Evolutionary conservation across 2,329 filamentous ascomycete genomes (phyloP).

Genomic region (Xylariaceae sp.): DNA sequence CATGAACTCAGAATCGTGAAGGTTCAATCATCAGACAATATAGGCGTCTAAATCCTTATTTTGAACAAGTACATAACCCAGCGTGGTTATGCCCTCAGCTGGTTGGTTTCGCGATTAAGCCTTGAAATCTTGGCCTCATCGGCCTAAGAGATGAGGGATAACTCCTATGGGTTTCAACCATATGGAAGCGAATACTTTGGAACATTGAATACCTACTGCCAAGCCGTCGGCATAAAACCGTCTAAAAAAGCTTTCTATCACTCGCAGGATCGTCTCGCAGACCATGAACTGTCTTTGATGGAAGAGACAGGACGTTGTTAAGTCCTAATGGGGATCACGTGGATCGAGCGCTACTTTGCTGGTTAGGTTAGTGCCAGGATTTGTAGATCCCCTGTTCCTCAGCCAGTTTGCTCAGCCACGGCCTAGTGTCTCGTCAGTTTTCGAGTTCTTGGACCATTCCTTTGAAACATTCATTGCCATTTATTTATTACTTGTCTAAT

Average conservation of each 20-base stretch:
- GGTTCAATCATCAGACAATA: no score
- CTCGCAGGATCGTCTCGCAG: background rate
- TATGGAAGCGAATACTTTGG: background rate
- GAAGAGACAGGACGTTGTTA: background rate
- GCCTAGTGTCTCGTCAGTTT: background rate
- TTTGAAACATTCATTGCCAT: background rate
- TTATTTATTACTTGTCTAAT: background rate
- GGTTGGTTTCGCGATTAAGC: no score
- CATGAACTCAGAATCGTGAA: no score
- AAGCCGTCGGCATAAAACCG: background rate
- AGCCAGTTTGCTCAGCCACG: background rate
- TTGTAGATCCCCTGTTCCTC: background rate
- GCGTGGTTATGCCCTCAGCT: no score
- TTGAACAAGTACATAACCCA: no score
- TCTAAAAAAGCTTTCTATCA: background rate
- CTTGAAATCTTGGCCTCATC: no score
- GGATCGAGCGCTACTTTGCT: background rate
- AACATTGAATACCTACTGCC: background rate
- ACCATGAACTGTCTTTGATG: background rate
- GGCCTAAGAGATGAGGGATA: no score
- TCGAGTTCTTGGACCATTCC: background rate
- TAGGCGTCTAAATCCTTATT: no score
- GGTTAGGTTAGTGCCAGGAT: background rate
- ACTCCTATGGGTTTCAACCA: no score
- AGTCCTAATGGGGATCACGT: conserved; percentile 16